Evolutionary conservation across 192 early-diverging fungal species (phyloP).

Genomic region (Entomortierella chlamydospora): DNA sequence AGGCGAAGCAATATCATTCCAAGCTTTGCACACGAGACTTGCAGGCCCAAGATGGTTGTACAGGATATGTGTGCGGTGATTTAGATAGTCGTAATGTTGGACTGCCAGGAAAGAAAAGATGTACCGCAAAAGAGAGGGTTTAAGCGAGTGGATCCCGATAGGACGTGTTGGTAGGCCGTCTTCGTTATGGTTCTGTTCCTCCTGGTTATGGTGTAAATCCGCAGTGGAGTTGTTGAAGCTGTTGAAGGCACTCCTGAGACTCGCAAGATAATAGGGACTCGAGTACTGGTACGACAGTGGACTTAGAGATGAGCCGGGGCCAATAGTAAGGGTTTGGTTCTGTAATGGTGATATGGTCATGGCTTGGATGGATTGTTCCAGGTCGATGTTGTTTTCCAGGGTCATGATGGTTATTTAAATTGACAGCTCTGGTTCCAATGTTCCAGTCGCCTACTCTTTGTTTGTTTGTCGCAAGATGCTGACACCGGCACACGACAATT

Average conservation of each 20-base stretch:
- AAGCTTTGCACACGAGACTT: slow-evolving; percentile 44
- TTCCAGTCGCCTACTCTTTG: no score
- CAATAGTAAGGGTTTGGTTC: slow-evolving; percentile 1
- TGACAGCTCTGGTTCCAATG: no score
- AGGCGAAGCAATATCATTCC: slow-evolving; percentile 49
- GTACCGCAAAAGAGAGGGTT: slow-evolving; percentile 41
- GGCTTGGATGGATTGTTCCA: slow-evolving; percentile 33
- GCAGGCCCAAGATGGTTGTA: slow-evolving; percentile 45
- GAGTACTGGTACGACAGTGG: slow-evolving; percentile 29
- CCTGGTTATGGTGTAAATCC: slow-evolving; percentile 20
- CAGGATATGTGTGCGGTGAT: slow-evolving; percentile 49
- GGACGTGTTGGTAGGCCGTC: slow-evolving; percentile 3
- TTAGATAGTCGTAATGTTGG: slow-evolving; percentile 51
- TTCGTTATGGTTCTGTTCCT: slow-evolving; percentile 3
- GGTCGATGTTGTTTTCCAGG: slow-evolving; percentile 22
- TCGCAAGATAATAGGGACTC: slow-evolving; percentile 27
- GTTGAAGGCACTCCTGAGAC: slow-evolving; percentile 4
- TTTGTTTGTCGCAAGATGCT: no score
- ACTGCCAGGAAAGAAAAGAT: slow-evolving; percentile 46
- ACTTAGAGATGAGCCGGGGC: background rate
- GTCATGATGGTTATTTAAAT: slow-evolving; percentile 18
- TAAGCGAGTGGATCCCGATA: slow-evolving; percentile 40
- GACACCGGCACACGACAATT: no score
- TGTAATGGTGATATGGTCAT: slow-evolving; percentile 16
- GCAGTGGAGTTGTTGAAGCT: slow-evolving; percentile 31